phyloP scores from a whole-genome alignment of 352 stramenopile genomes.

The Phytophthora tubulina region DNA sequence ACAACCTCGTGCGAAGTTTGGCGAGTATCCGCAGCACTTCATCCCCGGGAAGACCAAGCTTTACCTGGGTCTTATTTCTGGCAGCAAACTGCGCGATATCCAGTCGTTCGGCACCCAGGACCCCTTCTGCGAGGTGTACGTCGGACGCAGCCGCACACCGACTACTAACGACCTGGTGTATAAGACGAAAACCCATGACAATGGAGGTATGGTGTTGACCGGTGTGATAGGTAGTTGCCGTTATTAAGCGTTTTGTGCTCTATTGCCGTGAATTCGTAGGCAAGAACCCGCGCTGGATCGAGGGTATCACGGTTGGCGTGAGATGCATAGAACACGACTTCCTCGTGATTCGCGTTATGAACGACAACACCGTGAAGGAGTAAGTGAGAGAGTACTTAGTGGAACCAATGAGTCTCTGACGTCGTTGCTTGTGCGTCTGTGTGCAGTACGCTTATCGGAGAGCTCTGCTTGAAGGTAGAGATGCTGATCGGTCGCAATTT shows the following conservation, averaged over 20 bases:
- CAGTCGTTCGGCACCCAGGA: constrained; percentile 84
- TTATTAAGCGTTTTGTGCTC: background rate
- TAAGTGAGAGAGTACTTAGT: constrained; percentile 37
- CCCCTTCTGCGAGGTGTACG: constrained; percentile 75
- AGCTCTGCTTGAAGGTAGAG: constrained; percentile 74
- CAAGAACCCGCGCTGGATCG: constrained; percentile 84
- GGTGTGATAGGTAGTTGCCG: background rate
- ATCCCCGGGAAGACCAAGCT: constrained; percentile 80
- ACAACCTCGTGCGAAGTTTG: constrained; percentile 69
- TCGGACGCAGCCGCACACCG: constrained; percentile 60
- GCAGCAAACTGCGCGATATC: constrained; percentile 79
- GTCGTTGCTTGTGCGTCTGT: background rate
- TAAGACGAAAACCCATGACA: constrained; percentile 78
- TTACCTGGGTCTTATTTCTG: constrained; percentile 69
- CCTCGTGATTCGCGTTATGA: constrained; percentile 83
- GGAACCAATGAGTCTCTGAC: background rate
- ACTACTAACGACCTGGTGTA: constrained; percentile 67
- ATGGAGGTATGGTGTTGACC: constrained; percentile 52
- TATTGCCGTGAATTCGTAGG: constrained; percentile 36
- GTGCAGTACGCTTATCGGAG: constrained; percentile 70
- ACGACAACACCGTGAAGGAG: constrained; percentile 84
- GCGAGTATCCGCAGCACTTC: constrained; percentile 81
- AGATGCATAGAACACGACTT: constrained; percentile 86
- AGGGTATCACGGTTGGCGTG: constrained; percentile 65
- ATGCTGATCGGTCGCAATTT: constrained; percentile 72